These are phyloP conservation scores for Sporothrix curviconia DNA, from an alignment of 2,329 filamentous ascomycete species.

Conservation along the genomic window DNA sequence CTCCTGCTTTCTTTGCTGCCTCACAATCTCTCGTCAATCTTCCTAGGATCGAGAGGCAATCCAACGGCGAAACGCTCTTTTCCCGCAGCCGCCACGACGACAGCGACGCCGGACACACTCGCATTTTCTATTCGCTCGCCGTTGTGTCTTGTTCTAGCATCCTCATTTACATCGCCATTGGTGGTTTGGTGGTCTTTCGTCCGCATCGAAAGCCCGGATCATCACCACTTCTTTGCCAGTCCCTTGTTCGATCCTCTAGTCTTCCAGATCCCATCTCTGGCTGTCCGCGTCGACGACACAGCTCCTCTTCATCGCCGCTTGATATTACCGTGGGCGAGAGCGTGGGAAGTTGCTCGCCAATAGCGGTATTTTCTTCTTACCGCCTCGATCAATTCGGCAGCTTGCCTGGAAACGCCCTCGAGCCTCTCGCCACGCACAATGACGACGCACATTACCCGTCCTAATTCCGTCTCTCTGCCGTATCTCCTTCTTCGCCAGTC, in stretches of 20 bases:
- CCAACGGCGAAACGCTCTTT: background rate
- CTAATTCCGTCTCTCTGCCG: no score
- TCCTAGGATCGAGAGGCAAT: no score
- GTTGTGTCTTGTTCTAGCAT: background rate
- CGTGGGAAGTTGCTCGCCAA: no score
- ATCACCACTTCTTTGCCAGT: background rate
- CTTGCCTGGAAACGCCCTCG: background rate
- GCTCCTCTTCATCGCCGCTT: background rate
- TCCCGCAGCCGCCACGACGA: background rate
- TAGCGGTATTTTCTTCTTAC: no score
- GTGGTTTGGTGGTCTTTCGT: no score
- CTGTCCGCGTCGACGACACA: background rate
- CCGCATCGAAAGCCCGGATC: no score
- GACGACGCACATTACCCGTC: slow-evolving; percentile 1
- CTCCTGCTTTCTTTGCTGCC: background rate
- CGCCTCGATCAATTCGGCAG: background rate
- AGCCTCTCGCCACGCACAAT: slow-evolving; percentile 5
- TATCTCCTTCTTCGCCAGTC: background rate
- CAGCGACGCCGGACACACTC: background rate
- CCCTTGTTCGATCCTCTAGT: background rate
- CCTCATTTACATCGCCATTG: slow-evolving; percentile 1
- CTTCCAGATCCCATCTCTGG: no score
- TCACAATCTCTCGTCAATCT: no score
- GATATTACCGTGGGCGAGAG: background rate
- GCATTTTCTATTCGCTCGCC: background rate